Conservation (phyloP, 805 yeast species). For the Maudiozyma pseudohumilis region DNA sequence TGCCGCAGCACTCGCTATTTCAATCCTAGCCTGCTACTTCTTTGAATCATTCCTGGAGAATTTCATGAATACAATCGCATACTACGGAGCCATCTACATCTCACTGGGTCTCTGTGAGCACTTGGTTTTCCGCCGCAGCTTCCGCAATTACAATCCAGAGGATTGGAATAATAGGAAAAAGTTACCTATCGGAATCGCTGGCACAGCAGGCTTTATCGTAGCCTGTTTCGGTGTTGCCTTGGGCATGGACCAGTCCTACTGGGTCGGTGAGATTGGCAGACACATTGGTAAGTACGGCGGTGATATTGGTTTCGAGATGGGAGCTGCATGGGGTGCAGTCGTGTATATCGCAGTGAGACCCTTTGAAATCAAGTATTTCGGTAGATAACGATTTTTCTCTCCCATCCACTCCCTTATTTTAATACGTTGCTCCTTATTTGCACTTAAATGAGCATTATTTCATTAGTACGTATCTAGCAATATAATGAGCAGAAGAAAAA, state of each 20-base stretch:
- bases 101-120: conserved; percentile 70
- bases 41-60: conserved; percentile 65
- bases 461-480: too few relatives aligned
- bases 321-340: conserved; percentile 55
- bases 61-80: conserved; percentile 85
- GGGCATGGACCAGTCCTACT: conserved; percentile 86
- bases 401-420: not conserved
- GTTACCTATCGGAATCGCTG: conserved; percentile 71
- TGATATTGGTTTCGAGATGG: conserved; percentile 81
- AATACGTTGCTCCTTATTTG: too few relatives aligned
- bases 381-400: conserved; percentile 22
- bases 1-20: conserved; percentile 66
- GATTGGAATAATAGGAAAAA: conserved; percentile 46
- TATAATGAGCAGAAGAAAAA: too few relatives aligned
- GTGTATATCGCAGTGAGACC: conserved; percentile 53
- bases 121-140: conserved; percentile 57
- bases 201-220: conserved; percentile 63
- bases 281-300: conserved; percentile 41
- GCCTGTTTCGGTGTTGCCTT: conserved; percentile 78
- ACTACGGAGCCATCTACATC: conserved; percentile 81
- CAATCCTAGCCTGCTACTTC: conserved; percentile 77
- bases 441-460: too few relatives aligned
- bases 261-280: conserved; percentile 55
- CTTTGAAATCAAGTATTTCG: conserved; percentile 60
- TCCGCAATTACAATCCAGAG: conserved; percentile 49